These are phyloP conservation scores for Ambrosia hybrid DNA, from an alignment of 140 eudicot genomes.

Conservation along the genomic window DNA sequence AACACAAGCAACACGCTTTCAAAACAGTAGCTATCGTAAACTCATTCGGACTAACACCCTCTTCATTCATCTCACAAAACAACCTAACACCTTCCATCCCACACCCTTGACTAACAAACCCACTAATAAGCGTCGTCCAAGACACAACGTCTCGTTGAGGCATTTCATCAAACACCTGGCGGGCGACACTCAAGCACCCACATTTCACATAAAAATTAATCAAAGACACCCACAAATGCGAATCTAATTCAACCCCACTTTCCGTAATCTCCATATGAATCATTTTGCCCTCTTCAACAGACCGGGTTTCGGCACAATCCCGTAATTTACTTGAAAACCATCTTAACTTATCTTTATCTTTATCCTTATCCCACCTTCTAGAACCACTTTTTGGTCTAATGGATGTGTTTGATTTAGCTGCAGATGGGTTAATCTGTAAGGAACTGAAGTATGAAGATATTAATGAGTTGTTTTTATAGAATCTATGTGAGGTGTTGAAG, in stretches of 20 bases:
- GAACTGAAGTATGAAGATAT: slow-evolving; percentile 27
- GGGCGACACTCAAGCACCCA: slow-evolving; percentile 44
- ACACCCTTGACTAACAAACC: slow-evolving; percentile 50
- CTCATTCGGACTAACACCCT: slow-evolving; percentile 56
- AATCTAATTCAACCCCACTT: slow-evolving; percentile 52
- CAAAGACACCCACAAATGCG: slow-evolving; percentile 67
- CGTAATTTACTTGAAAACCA: slow-evolving; percentile 38
- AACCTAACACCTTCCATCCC: slow-evolving; percentile 33
- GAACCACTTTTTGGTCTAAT: slow-evolving; percentile 1
- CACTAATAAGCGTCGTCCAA: slow-evolving; percentile 68
- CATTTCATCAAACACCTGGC: slow-evolving; percentile 59
- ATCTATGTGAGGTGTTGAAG: slow-evolving; percentile 2
- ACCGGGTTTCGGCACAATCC: slow-evolving; percentile 39
- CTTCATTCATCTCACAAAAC: slow-evolving; percentile 54
- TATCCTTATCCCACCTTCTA: slow-evolving; percentile 17
- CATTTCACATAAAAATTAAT: slow-evolving; percentile 68
- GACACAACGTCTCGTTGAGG: slow-evolving; percentile 68
- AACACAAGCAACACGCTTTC: slow-evolving; percentile 51
- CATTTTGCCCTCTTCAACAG: slow-evolving; percentile 44
- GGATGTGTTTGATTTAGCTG: slow-evolving; percentile 12
- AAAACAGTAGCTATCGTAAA: slow-evolving; percentile 56
- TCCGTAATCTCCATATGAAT: slow-evolving; percentile 49
- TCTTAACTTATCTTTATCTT: slow-evolving; percentile 31
- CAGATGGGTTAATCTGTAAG: slow-evolving; percentile 17
- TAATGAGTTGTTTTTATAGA: slow-evolving; percentile 7